A percentile compares a stretch with the other conserved stretches of the same genome.
phyloP scores from a whole-genome alignment of 805 yeast genomes.

The Blastobotrys chiropterorum region DNA sequence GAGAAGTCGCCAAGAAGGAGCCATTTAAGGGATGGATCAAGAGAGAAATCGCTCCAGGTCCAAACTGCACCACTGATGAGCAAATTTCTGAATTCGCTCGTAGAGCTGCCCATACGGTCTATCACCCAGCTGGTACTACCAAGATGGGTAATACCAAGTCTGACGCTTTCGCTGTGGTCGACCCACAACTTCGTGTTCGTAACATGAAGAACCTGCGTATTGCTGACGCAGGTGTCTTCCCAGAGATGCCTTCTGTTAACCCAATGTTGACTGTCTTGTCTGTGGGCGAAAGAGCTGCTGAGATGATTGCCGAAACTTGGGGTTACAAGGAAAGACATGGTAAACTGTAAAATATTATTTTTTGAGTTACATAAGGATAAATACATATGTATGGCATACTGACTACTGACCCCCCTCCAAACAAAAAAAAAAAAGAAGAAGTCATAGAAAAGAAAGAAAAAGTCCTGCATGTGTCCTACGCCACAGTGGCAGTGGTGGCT shows the following conservation, averaged over 20 bases:
- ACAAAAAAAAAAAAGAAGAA: too few species aligned
- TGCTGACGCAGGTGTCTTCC: not conserved
- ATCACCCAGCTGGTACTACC: not conserved
- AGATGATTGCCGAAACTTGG: not conserved
- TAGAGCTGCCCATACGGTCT: not conserved
- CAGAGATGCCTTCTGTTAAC: not conserved
- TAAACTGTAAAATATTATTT: not conserved
- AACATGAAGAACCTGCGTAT: not conserved
- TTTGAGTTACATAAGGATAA: not conserved
- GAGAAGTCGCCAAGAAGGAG: slow-evolving; percentile 1
- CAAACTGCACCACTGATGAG: not conserved
- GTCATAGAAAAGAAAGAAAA: too few species aligned
- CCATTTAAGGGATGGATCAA: slow-evolving; percentile 4
- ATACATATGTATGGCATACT: not conserved
- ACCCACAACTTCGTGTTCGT: not conserved
- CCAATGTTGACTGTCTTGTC: not conserved
- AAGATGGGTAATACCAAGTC: slow-evolving; percentile 18
- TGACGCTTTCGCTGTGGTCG: slow-evolving; percentile 15
- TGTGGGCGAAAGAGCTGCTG: not conserved
- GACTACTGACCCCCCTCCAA: not conserved
- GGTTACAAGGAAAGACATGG: not conserved
- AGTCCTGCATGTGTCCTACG: too few species aligned
- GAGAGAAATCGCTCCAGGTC: slow-evolving; percentile 3
- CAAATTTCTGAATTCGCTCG: slow-evolving; percentile 1
- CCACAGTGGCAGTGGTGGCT: not conserved